Conservation (phyloP, 345 rosid species). For the Geranium brycei region DNA sequence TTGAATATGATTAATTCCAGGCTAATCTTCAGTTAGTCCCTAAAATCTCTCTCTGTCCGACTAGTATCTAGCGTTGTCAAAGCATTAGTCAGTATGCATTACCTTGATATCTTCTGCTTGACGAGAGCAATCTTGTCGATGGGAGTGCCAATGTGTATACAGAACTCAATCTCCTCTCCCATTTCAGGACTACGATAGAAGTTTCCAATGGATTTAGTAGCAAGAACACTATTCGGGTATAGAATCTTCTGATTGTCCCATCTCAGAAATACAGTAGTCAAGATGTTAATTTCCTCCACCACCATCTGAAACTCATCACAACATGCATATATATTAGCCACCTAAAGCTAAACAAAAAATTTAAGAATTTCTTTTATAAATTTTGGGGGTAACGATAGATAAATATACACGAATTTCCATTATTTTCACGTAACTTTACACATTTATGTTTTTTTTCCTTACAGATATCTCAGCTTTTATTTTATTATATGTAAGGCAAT, state of each 20-base stretch:
- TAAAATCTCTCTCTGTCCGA: no score
- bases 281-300: constrained; percentile 37
- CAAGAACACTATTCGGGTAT: constrained; percentile 24
- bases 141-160: constrained; percentile 26
- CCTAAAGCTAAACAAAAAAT: not conserved
- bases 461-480: no score
- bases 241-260: constrained; percentile 27
- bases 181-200: constrained; percentile 33
- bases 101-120: constrained; percentile 24
- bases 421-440: no score
- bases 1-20: no score
- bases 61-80: no score
- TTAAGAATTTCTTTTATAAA: no score
- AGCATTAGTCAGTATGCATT: no score
- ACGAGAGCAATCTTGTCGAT: constrained; percentile 26
- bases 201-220: constrained; percentile 28
- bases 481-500: no score
- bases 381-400: no score
- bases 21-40: no score
- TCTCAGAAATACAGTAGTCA: constrained; percentile 29
- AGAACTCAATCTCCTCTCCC: constrained; percentile 38
- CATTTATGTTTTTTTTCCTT: no score
- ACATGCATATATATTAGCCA: not conserved
- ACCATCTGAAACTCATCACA: constrained; percentile 19
- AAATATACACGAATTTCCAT: no score